These are phyloP conservation scores for Aspergillus sp. DNA, from an alignment of 2,329 filamentous ascomycete species.

Conservation along the genomic window DNA sequence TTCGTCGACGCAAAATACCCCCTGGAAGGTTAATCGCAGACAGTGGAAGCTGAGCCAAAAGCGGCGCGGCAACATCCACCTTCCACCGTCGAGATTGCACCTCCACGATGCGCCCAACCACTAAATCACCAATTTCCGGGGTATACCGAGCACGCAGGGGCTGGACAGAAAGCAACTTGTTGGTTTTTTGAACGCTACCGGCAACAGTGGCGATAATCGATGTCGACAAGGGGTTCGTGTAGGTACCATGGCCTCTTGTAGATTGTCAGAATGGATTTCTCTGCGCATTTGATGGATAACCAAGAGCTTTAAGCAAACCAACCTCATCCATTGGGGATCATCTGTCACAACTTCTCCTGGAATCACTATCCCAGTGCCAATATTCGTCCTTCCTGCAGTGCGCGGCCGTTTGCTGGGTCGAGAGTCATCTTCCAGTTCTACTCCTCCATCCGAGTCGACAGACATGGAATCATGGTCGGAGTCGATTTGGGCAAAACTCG, in stretches of 20 bases:
- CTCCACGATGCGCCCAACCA: conserved; percentile 86
- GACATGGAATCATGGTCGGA: conserved; percentile 45
- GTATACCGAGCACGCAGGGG: conserved; percentile 88
- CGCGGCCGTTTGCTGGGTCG: conserved; percentile 33
- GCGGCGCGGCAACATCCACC: conserved; percentile 81
- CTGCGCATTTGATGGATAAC: background rate
- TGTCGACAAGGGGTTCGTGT: conserved; percentile 51
- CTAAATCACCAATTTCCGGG: conserved; percentile 91
- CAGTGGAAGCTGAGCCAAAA: conserved; percentile 77
- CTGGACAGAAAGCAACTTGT: conserved; percentile 88
- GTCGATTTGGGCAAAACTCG: conserved; percentile 23
- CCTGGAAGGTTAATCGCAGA: conserved; percentile 90
- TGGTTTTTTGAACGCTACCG: conserved; percentile 83
- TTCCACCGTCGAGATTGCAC: conserved; percentile 93
- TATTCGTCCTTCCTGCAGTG: conserved; percentile 13
- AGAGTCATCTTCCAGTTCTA: conserved; percentile 22
- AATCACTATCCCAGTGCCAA: conserved; percentile 58
- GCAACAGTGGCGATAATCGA: conserved; percentile 84
- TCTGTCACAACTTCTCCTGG: conserved; percentile 82
- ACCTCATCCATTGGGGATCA: conserved; percentile 91
- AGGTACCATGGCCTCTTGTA: conserved; percentile 82
- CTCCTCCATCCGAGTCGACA: conserved; percentile 38
- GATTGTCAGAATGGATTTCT: background rate
- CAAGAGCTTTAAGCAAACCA: conserved; percentile 3
- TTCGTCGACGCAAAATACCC: conserved; percentile 81